These are phyloP conservation scores for Metschnikowia aberdeeniae DNA, from an alignment of 805 yeast species.

Conservation along the genomic window DNA sequence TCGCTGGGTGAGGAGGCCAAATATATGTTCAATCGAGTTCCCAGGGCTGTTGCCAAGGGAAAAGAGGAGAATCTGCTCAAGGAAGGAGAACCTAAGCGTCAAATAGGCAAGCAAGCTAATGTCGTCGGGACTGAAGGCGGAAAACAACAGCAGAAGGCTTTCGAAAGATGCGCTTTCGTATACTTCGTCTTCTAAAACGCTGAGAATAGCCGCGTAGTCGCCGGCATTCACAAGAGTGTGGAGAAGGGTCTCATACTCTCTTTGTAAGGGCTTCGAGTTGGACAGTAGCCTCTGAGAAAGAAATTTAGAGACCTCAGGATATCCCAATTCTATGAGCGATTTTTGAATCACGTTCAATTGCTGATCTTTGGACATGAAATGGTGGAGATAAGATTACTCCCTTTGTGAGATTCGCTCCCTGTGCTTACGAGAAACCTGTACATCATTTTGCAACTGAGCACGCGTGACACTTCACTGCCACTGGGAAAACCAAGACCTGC, in stretches of 20 bases:
- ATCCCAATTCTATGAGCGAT: constrained; percentile 30
- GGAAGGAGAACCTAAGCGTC: constrained; percentile 8
- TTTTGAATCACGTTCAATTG: constrained; percentile 28
- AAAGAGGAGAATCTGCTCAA: constrained; percentile 9
- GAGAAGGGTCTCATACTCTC: constrained; percentile 2
- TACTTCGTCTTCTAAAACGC: not conserved
- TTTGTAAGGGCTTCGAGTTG: not conserved
- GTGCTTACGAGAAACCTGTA: constrained; percentile 1
- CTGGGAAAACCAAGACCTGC: no score
- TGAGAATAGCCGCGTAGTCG: constrained; percentile 4
- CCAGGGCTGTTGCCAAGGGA: not conserved
- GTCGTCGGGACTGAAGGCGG: constrained; percentile 1
- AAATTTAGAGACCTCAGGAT: constrained; percentile 21
- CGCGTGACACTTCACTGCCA: not conserved
- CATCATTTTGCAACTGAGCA: not conserved
- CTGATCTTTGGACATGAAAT: constrained; percentile 21
- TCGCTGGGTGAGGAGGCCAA: not conserved
- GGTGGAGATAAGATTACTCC: not conserved
- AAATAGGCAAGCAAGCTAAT: constrained; percentile 9
- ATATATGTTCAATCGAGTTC: not conserved
- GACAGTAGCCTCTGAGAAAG: constrained; percentile 10
- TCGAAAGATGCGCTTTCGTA: not conserved
- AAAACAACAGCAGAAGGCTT: not conserved
- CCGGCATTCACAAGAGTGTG: constrained; percentile 5
- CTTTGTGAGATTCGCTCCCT: constrained; percentile 5